Base-by-base conservation (phyloP, 176 grass and related monocot genomes). In the Tuctoria greenei region DNA sequence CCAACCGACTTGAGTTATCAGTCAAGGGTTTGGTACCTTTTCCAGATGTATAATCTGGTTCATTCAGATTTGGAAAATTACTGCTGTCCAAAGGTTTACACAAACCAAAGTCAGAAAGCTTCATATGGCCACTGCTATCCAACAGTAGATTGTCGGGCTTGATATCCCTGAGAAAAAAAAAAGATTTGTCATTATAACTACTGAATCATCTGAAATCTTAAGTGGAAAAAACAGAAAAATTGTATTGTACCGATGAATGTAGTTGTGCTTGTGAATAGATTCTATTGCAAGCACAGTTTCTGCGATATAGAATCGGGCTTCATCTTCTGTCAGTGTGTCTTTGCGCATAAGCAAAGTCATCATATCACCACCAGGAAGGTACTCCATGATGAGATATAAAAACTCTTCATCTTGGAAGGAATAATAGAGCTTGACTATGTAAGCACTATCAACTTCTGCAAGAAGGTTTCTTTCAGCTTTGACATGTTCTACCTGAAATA, bases 381-480 rank as follows among this genome's bases (percentile, higher is more conserved):
- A 98, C 64, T 98, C 95, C 91, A 98, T 98, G 72, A 98, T 97
- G 69, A 97, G 87, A 81, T 98, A 98, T 66, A 98, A 89, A 78
- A 77, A 92, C 23, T 98, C 95, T 23, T 92, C 91, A 25, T 98
- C 95, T 98, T 98, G 91, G 59, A 98, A 98, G 71, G 95, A 98
- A 77, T 84, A 98, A 66, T 86, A 95, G 27, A 98, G 91, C 80
- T 98, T 98, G 37, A 98, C 95, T 79, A 98, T 98, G 73, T 90
- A 98, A 64, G 86, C 76, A 79, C 95, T 98, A 79, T 94, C 95
- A 73, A 98, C 95, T 76, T 98, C 95, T 51, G 91, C 95, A 82
- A 98, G 91, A 81, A 98, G 91, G 51, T 98, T 98, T 81, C 95
- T 90, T 93, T 98, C 95, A 18, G 95, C 95, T 94, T 94, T 98